Conservation (phyloP, 257 asterid species). For the Cruciata laevipes region DNA sequence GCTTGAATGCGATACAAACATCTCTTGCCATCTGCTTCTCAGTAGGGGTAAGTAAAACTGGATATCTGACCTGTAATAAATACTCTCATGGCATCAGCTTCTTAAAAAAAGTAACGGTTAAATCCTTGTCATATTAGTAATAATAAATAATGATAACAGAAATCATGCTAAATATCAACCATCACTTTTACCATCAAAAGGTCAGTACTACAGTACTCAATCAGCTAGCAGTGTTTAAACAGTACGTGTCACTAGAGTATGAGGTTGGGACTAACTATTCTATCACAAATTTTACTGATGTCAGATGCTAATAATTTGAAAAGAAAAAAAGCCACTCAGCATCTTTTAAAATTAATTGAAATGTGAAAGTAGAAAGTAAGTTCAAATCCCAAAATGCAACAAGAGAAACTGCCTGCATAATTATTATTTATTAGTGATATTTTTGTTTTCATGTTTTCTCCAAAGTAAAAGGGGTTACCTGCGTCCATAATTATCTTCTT, state of each 20-base stretch:
- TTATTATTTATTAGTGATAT: too few species aligned
- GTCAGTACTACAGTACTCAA: background rate
- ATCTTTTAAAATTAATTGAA: background rate
- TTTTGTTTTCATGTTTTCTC: background rate
- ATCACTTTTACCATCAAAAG: background rate
- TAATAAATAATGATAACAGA: background rate
- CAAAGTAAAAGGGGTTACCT: background rate
- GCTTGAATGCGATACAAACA: slow-evolving; percentile 92
- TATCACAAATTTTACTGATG: background rate
- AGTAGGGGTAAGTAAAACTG: slow-evolving; percentile 90
- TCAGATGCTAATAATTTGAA: background rate
- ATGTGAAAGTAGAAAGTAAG: background rate
- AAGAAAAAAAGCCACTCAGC: background rate
- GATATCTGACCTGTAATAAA: slow-evolving; percentile 75
- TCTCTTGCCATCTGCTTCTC: slow-evolving; percentile 98
- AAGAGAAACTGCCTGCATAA: background rate
- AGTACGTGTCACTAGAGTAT: background rate
- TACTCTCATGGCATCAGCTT: background rate
- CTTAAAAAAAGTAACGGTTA: background rate
- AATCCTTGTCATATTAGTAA: background rate
- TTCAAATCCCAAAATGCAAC: background rate
- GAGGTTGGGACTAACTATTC: background rate
- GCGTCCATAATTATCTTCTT: background rate
- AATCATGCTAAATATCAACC: background rate
- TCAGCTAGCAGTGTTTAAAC: background rate